Percentiles rank a stretch among this genome's conserved stretches.
These are phyloP conservation scores for Amaranthus cruentus DNA, from an alignment of 148 eudicot genomes.

Conservation along the genomic window DNA sequence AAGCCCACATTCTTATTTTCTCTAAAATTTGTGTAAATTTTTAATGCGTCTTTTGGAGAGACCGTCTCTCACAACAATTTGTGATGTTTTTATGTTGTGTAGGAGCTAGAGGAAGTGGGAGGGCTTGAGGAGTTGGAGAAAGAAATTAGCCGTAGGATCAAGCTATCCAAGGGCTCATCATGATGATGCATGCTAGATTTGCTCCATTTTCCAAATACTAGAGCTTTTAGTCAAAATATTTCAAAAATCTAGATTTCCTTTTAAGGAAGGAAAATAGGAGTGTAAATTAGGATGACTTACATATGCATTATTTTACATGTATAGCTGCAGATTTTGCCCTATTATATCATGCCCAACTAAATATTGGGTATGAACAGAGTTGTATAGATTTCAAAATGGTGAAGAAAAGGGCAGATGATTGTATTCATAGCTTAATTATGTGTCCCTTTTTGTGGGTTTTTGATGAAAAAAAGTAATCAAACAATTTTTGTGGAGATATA, in stretches of 20 bases:
- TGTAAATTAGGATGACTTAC: neutral
- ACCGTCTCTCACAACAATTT: neutral
- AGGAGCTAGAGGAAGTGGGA: slow-evolving; percentile 95
- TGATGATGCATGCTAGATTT: slow-evolving; percentile 16
- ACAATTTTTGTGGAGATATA: too few species aligned
- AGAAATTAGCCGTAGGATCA: slow-evolving; percentile 68
- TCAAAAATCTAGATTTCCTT: neutral
- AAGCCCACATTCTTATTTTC: too few species aligned
- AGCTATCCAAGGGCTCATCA: slow-evolving; percentile 37
- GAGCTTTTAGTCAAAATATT: neutral
- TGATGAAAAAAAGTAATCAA: too few species aligned
- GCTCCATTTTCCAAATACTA: neutral
- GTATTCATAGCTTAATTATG: too few species aligned
- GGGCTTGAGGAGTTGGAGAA: slow-evolving; percentile 80
- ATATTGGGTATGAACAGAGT: slow-evolving; percentile 1
- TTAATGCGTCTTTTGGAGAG: too few species aligned
- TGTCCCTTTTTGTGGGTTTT: too few species aligned
- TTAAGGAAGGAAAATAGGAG: slow-evolving; percentile 8
- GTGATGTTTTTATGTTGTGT: slow-evolving; percentile 27
- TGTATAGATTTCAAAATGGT: neutral
- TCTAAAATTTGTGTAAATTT: too few species aligned
- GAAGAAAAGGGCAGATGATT: neutral
- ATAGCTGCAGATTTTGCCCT: neutral
- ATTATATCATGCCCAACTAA: neutral
- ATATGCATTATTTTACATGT: neutral